These are phyloP conservation scores for Akanthomyces lecanii DNA, from an alignment of 2,329 filamentous ascomycete species.

Conservation along the genomic window DNA sequence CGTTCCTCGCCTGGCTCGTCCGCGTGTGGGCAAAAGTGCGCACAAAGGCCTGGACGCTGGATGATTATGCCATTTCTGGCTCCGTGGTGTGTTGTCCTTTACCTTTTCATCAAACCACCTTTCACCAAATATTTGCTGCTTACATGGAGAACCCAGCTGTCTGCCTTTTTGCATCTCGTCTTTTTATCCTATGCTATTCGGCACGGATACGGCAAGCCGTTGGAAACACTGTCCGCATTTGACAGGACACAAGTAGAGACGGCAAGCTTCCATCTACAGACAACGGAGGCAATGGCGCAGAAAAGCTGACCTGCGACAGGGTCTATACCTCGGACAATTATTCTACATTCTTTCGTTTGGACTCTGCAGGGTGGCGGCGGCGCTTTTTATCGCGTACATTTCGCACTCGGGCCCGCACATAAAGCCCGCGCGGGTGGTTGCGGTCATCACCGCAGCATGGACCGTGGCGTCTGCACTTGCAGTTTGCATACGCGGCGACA, in stretches of 20 bases:
- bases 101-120: neutral
- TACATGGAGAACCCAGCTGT: neutral
- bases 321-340: slow-evolving; percentile 1
- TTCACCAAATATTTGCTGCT: neutral
- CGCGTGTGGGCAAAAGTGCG: slow-evolving; percentile 19
- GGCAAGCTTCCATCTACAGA: neutral
- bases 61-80: slow-evolving; percentile 17
- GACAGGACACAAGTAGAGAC: neutral
- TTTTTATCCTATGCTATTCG: neutral
- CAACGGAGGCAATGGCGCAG: neutral
- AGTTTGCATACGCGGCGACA: neutral
- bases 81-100: slow-evolving; percentile 14
- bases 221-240: neutral
- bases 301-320: neutral
- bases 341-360: slow-evolving; percentile 8
- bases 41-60: slow-evolving; percentile 17
- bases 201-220: neutral
- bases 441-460: neutral
- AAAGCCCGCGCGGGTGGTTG: neutral
- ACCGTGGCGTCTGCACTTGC: neutral
- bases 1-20: slow-evolving; percentile 15
- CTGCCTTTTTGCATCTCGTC: neutral
- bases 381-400: slow-evolving; percentile 4
- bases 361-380: neutral
- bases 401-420: neutral